Conservation (phyloP, 305 asterid genomes). For the Rubia peregrina region DNA sequence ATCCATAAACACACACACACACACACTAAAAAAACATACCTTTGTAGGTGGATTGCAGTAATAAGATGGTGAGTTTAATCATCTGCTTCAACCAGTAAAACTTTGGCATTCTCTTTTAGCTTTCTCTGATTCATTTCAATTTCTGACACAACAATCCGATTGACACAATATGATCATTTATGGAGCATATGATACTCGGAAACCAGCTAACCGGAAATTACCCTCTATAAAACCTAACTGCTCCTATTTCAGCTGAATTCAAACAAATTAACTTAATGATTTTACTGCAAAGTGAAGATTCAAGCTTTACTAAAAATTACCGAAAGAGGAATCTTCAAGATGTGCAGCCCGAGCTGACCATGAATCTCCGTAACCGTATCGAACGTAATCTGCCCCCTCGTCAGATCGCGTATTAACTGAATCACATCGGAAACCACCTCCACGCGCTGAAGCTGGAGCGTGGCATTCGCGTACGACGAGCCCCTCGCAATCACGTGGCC, state of each 20-base stretch:
- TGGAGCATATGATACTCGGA: background rate
- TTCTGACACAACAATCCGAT: too few species aligned
- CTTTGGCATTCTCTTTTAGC: background rate
- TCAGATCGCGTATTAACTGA: conserved; percentile 55
- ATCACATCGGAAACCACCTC: conserved; percentile 44
- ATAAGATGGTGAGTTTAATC: too few species aligned
- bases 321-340: conserved; percentile 59
- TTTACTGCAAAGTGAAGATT: background rate
- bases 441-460: conserved; percentile 49
- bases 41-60: too few species aligned
- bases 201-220: background rate
- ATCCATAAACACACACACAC: background rate
- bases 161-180: background rate
- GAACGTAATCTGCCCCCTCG: conserved; percentile 46
- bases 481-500: conserved; percentile 62
- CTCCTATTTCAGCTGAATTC: background rate
- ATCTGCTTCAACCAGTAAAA: too few species aligned
- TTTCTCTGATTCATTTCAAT: background rate
- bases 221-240: background rate
- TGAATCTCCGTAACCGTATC: conserved; percentile 53
- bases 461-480: conserved; percentile 53
- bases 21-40: background rate
- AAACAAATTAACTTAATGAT: background rate
- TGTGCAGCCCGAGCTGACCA: conserved; percentile 58
- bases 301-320: conserved; percentile 24